Evolutionary conservation across 805 yeast genomes (phyloP).

Genomic region (Metschnikowia reukaufii): DNA sequence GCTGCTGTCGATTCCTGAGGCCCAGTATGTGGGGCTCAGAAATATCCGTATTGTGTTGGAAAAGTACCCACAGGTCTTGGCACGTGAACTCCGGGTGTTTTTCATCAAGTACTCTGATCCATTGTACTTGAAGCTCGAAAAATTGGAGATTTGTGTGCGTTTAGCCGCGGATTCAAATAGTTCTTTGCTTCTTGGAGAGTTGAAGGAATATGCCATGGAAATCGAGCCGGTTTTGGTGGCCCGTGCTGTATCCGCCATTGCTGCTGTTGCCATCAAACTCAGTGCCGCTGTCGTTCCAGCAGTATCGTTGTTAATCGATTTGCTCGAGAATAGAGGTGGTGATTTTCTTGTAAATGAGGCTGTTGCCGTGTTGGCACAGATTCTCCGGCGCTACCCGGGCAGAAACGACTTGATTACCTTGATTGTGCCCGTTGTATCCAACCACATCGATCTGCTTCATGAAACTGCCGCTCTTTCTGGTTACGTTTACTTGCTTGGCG

Average conservation of each 20-base stretch:
- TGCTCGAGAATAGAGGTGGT: conserved; percentile 61
- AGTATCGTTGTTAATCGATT: conserved; percentile 57
- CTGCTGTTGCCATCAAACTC: conserved; percentile 69
- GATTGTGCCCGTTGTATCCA: conserved; percentile 54
- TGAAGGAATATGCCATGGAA: conserved; percentile 81
- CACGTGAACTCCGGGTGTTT: conserved; percentile 82
- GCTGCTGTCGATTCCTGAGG: conserved; percentile 82
- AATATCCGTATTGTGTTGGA: conserved; percentile 88
- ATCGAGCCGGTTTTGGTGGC: conserved; percentile 77
- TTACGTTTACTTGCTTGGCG: conserved; percentile 72
- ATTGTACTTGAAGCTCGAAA: conserved; percentile 71
- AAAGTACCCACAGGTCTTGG: conserved; percentile 76
- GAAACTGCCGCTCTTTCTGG: conserved; percentile 54
- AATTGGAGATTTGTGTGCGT: conserved; percentile 71
- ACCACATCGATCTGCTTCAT: conserved; percentile 47
- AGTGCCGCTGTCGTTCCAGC: conserved; percentile 54
- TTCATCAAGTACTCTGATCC: conserved; percentile 88
- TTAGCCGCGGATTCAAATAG: conserved; percentile 62
- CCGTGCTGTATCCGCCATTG: conserved; percentile 64
- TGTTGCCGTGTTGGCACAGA: conserved; percentile 59
- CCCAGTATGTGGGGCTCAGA: conserved; percentile 89
- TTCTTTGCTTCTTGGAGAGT: conserved; percentile 60
- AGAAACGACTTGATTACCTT: conserved; percentile 48
- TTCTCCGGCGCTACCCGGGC: conserved; percentile 65
- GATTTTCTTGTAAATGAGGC: conserved; percentile 62